Evolutionary conservation across 176 grass and related monocot genomes (phyloP), one percentile per base, ranked within the genome.

Genomic region (Bonia amplexicaulis): DNA sequence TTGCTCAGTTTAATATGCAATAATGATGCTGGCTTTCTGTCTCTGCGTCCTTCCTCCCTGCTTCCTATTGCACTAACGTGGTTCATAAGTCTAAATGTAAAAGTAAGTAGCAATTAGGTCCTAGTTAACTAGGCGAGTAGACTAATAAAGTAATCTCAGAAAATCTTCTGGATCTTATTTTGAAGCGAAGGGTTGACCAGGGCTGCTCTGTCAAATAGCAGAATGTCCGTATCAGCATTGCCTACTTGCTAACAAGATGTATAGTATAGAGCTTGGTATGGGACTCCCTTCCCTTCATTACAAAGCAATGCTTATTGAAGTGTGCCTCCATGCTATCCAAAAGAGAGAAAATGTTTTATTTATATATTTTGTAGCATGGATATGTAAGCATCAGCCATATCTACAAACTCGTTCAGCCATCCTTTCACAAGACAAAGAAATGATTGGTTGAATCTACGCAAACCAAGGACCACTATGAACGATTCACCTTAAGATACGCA

Each of bases 401-500:
- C 73, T 82, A 76, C 74, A 71, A 39, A 44, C 26, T 63, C 53
- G 8, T 87, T 47, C 26, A 64, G 6, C 26, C 27, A 39, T 82
- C 37, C 62, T 59, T 73, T 42, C 58, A 79, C 41, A 77, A 66
- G 81, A 84, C 61, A 87, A 79, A 64, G 60, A 64, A 84, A 69
- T 70, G 81, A 87, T 84, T 84, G 85, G 62, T 52, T 86, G 78
- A 81, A 63, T 91, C 75, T 84, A 84, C 60, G n/a, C 17, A 63
- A 61, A 87, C 61, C 26, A 84, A 91, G 80, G 54, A 80, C 76
- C 61, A 87, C 75, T 61, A 65, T 70, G 61, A 84, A 84, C 31
- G 61, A 46, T 71, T 84, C 81, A 47, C 65, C 89, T 87, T 62
- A 84, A 84, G 75, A 80, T 87, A 86, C 51, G 89, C 75, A 79